Evolutionary conservation across 768 basidiomycete species (phyloP), one percentile per base, ranked within the genome.

Genomic region (Suillus spraguei): DNA sequence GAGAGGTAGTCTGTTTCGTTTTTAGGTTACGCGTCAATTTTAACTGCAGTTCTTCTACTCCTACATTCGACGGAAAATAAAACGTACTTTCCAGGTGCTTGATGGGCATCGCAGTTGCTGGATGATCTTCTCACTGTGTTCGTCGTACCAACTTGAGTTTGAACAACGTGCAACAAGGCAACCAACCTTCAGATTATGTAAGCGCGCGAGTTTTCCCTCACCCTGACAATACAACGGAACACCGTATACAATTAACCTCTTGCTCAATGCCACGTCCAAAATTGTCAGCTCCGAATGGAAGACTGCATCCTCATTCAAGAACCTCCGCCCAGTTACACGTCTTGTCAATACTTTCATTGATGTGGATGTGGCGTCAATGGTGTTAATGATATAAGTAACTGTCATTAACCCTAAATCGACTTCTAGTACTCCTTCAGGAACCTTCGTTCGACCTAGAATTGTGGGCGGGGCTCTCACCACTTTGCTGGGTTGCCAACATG

Each of bases 31-130:
- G 49, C 28, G 59, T 59, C 33, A 46, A 42, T 46, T 36, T 62
- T 5, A 44, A 62, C 39, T 69, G 58, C 33, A 59, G 17, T 11
- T 52, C 17, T 5, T 38, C 39, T 9, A 13, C 4, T 24, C 54
- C 38, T 38, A 41, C 10, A 24, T 20, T 36, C 6, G 6, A 42
- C 4, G 28, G 35, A 47, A 54, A 49, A 47, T 60, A 17, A 6
- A 14, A 65, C 89, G 78, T 71, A 93, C 92, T 87, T 81, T 94
- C 91, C 59, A 94, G 80, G 73, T 92, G 85, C 72, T 92, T 93
- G 76, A 93, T 88, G 74, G 92, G 85, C 92, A 94, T 93, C 68
- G 76, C 66, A 58, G 20, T 42, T 63, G 62, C 46, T 64, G 66
- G 63, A 44, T 60, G 63, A 67, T 59, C 47, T n/a, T n/a, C n/a